Evolutionary conservation across 2,329 filamentous ascomycete genomes (phyloP).

Genomic region (Aspergillus floridensis): DNA sequence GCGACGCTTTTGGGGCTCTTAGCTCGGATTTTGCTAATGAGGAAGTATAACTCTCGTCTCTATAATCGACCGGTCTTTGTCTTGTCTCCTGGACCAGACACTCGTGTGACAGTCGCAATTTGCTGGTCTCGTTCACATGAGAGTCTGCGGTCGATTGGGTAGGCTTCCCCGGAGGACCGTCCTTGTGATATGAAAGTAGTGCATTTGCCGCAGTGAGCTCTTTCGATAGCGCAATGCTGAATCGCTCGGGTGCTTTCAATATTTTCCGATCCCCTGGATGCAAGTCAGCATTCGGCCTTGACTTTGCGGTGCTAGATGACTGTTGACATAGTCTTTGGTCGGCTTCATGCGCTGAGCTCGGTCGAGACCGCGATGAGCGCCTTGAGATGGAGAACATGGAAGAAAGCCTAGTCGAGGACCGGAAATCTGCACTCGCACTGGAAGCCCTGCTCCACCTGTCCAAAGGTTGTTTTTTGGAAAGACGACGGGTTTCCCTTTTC

Average conservation of each 20-base stretch:
- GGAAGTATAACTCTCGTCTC: slow-evolving; percentile 1
- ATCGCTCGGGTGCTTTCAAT: slow-evolving; percentile 28
- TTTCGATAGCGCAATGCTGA: slow-evolving; percentile 31
- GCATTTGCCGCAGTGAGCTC: slow-evolving; percentile 26
- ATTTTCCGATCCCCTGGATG: slow-evolving; percentile 18
- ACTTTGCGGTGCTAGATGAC: background rate
- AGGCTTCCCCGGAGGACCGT: slow-evolving; percentile 3
- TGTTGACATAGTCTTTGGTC: slow-evolving; percentile 11
- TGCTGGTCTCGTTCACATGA: background rate
- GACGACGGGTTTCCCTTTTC: slow-evolving; percentile 28
- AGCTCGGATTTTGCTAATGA: background rate
- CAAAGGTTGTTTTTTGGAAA: slow-evolving; percentile 37
- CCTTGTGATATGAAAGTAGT: slow-evolving; percentile 12
- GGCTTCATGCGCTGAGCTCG: slow-evolving; percentile 24
- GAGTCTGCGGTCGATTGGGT: slow-evolving; percentile 20
- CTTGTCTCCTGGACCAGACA: background rate
- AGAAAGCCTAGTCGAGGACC: slow-evolving; percentile 25
- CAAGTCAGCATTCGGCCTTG: slow-evolving; percentile 5
- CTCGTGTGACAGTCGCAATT: background rate
- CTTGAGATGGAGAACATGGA: slow-evolving; percentile 29
- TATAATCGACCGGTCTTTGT: background rate
- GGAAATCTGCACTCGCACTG: slow-evolving; percentile 28
- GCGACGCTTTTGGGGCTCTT: background rate
- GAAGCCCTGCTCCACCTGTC: slow-evolving; percentile 30
- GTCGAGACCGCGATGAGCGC: slow-evolving; percentile 28